phyloP scores from a whole-genome alignment of 768 basidiomycete genomes.

The Lactifluus volemus region DNA sequence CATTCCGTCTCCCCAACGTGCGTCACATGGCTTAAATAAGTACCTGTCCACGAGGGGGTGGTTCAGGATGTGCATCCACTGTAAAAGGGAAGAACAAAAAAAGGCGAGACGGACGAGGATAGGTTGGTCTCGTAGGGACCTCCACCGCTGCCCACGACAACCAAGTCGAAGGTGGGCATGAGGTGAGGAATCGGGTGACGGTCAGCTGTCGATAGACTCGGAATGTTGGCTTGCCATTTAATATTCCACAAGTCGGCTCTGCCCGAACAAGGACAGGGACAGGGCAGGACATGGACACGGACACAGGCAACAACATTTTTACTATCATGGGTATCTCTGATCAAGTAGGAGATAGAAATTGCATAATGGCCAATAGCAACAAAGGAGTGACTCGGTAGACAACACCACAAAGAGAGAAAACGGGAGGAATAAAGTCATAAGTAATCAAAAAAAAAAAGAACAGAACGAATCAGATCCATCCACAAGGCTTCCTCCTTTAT shows the following conservation, averaged over 20 bases:
- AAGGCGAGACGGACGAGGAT: slow-evolving; percentile 53
- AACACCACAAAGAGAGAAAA: neutral
- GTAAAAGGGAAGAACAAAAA: neutral
- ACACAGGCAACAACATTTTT: neutral
- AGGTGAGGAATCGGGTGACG: slow-evolving; percentile 19
- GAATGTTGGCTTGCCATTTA: slow-evolving; percentile 1
- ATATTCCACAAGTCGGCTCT: slow-evolving; percentile 8
- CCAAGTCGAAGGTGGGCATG: slow-evolving; percentile 55
- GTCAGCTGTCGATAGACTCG: neutral
- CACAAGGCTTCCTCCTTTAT: neutral
- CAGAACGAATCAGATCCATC: slow-evolving; percentile 8
- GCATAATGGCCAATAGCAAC: neutral
- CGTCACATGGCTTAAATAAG: slow-evolving; percentile 62
- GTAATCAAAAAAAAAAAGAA: neutral
- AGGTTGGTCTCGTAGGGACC: slow-evolving; percentile 88
- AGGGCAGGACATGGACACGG: too few species aligned
- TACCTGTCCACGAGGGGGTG: slow-evolving; percentile 55
- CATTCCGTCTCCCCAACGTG: slow-evolving; percentile 73
- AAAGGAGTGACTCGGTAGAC: slow-evolving; percentile 5
- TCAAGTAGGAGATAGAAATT: neutral
- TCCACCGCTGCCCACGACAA: slow-evolving; percentile 71
- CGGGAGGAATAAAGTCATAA: neutral
- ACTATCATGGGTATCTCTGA: neutral
- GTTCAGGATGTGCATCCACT: neutral
- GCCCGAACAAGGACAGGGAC: neutral